Percentiles rank a stretch among this genome's conserved stretches.
phyloP scores from a whole-genome alignment of 2,329 filamentous ascomycete species.

The Capronia americana region DNA sequence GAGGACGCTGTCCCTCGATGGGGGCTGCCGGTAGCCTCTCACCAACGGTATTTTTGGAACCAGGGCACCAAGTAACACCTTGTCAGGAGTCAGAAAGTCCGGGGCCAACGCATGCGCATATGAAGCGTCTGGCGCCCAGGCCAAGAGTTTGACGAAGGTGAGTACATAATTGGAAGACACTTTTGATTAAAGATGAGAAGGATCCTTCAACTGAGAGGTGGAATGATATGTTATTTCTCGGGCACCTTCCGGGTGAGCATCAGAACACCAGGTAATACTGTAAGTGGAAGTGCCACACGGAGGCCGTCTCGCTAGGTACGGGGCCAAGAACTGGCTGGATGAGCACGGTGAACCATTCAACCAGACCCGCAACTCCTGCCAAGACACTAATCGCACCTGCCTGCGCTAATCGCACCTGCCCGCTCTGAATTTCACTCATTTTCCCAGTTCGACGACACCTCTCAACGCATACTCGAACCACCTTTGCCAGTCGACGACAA shows the following conservation, averaged over 20 bases:
- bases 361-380: not conserved
- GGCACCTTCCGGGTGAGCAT: not conserved
- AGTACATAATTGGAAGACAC: not conserved
- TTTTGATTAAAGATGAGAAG: slow-evolving; percentile 9
- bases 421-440: slow-evolving; percentile 7
- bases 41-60: slow-evolving; percentile 27
- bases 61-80: slow-evolving; percentile 13
- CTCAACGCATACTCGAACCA: slow-evolving; percentile 19
- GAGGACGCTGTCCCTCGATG: not conserved
- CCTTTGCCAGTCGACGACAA: slow-evolving; percentile 30
- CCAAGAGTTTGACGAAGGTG: not conserved
- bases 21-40: slow-evolving; percentile 15
- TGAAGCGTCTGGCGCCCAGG: not conserved
- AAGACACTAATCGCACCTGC: slow-evolving; percentile 22
- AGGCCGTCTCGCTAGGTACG: not conserved
- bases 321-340: not conserved
- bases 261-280: not conserved
- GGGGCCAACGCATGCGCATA: slow-evolving; percentile 15
- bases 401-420: slow-evolving; percentile 6
- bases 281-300: not conserved
- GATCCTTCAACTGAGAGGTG: slow-evolving; percentile 3
- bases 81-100: slow-evolving; percentile 19
- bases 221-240: slow-evolving; percentile 24
- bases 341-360: not conserved
- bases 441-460: slow-evolving; percentile 25